phyloP scores from a whole-genome alignment of 2,329 filamentous ascomycete species.

The Colletotrichum sp. region DNA sequence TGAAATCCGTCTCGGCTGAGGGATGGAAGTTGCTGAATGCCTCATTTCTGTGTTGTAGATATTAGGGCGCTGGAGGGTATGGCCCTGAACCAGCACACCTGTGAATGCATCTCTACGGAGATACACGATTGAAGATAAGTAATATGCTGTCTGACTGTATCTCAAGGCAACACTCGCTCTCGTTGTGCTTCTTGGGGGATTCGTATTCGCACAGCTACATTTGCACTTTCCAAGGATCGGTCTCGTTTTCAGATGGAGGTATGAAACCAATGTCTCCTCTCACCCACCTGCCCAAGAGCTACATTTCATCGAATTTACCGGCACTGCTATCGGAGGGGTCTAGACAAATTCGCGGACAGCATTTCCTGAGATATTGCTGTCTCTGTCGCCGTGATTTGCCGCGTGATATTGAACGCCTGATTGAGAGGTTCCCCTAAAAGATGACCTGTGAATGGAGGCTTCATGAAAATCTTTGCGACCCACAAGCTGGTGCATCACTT shows the following conservation, averaged over 20 bases:
- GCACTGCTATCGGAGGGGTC: neutral
- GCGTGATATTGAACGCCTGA: neutral
- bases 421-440: neutral
- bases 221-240: neutral
- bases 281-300: neutral
- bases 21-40: neutral
- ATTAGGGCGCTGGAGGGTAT: neutral
- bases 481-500: neutral
- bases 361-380: neutral
- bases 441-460: neutral
- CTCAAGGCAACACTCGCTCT: neutral
- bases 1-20: neutral
- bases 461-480: neutral
- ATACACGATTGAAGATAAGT: neutral
- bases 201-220: neutral
- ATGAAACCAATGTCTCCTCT: neutral
- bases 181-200: neutral
- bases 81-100: neutral
- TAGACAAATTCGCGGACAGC: neutral
- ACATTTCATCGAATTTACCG: neutral
- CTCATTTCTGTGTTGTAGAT: neutral
- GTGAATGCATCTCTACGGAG: neutral
- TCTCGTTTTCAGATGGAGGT: neutral
- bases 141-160: neutral
- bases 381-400: neutral